A percentile compares a stretch with the other conserved stretches of the same genome.
These are phyloP conservation scores for Amanita jacksonii DNA, from an alignment of 768 basidiomycete species.

Conservation along the genomic window DNA sequence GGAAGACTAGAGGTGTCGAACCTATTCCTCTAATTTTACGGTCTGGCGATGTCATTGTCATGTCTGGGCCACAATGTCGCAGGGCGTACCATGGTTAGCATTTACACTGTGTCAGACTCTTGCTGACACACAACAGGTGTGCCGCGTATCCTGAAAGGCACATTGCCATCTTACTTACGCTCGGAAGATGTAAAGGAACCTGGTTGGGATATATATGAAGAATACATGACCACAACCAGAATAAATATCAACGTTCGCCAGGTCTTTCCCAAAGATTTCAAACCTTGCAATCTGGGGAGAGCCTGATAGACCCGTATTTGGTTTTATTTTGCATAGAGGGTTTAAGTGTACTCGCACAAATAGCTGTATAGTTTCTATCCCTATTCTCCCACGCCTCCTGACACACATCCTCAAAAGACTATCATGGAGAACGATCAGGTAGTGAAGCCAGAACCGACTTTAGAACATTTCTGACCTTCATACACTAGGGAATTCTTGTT, in stretches of 20 bases:
- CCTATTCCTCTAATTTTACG: constrained; percentile 81
- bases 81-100: constrained; percentile 86
- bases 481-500: constrained; percentile 83
- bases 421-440: constrained; percentile 92
- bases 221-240: constrained; percentile 58
- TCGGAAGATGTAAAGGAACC: constrained; percentile 16
- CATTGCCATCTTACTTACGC: constrained; percentile 55
- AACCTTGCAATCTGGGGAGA: constrained; percentile 21
- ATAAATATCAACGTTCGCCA: constrained; percentile 93
- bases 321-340: too few species aligned
- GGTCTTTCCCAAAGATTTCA: constrained; percentile 69
- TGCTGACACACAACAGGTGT: constrained; percentile 53
- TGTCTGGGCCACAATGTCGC: constrained; percentile 82
- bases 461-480: constrained; percentile 6
- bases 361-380: constrained; percentile 29
- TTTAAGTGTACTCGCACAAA: too few species aligned
- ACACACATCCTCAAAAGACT: constrained; percentile 16
- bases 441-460: constrained; percentile 18
- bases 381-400: constrained; percentile 25
- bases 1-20: constrained; percentile 61
- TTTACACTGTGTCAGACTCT: background rate
- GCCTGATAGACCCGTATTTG: background rate
- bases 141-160: constrained; percentile 78
- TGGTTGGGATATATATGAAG: constrained; percentile 53
- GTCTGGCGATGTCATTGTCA: constrained; percentile 86